These are phyloP conservation scores for Microascus cirrosus DNA, from an alignment of 2,329 filamentous ascomycete genomes.

Conservation along the genomic window DNA sequence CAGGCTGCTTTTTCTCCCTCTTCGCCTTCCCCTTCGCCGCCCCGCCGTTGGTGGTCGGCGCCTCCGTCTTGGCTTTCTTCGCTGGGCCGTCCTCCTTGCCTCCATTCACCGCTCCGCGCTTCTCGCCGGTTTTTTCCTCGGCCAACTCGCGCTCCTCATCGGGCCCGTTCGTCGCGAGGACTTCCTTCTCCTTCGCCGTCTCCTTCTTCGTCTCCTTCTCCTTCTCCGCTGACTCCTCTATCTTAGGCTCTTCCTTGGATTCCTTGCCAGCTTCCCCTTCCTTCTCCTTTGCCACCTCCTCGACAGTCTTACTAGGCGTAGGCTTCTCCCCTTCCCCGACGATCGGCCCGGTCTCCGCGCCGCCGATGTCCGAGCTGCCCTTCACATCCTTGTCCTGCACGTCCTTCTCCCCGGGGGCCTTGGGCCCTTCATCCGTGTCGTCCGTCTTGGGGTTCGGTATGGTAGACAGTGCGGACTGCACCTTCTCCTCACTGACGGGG, in stretches of 20 bases:
- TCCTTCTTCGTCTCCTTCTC: background rate
- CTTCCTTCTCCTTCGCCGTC: conserved; percentile 5
- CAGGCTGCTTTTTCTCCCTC: conserved; percentile 24
- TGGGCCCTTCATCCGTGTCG: background rate
- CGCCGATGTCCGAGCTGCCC: background rate
- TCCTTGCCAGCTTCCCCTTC: conserved; percentile 10
- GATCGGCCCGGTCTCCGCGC: background rate
- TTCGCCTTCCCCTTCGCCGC: conserved; percentile 11
- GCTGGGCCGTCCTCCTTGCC: conserved; percentile 11
- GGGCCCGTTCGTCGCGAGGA: conserved; percentile 3
- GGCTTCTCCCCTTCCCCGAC: background rate
- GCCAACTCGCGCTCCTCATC: conserved; percentile 9
- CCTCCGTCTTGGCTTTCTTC: conserved; percentile 28
- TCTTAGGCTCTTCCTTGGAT: background rate
- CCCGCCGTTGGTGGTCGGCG: conserved; percentile 12
- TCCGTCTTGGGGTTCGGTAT: background rate
- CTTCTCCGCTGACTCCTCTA: background rate
- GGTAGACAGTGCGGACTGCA: conserved; percentile 8
- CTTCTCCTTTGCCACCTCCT: conserved; percentile 6
- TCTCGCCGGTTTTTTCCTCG: conserved; percentile 14
- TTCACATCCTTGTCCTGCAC: background rate
- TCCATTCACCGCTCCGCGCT: conserved; percentile 25
- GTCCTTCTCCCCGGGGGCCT: conserved; percentile 3
- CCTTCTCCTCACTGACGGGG: conserved; percentile 23
- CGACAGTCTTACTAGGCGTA: conserved; percentile 6